A percentile compares a stretch with the other conserved stretches of the same genome.
phyloP scores from a whole-genome alignment of 2,329 filamentous ascomycete genomes.

The Ploettnerulaceae sp. region DNA sequence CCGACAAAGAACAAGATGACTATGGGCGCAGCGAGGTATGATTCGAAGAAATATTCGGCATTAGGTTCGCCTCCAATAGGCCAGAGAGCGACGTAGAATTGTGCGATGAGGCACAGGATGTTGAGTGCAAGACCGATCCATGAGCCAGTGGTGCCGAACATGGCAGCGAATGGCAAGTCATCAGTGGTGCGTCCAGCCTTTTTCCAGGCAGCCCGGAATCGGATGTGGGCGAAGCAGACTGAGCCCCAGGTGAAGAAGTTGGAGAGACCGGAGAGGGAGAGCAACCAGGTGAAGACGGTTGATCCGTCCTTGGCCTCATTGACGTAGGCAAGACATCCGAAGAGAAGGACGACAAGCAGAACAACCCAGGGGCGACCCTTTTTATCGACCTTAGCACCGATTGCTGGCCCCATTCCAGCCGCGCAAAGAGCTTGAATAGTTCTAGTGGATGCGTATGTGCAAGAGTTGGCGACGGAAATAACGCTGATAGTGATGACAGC shows the following conservation, averaged over 20 bases:
- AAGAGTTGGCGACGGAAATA: slow-evolving; percentile 85
- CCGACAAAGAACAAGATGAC: slow-evolving; percentile 54
- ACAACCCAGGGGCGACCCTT: slow-evolving; percentile 66
- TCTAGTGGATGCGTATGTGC: slow-evolving; percentile 85
- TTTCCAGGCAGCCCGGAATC: slow-evolving; percentile 59
- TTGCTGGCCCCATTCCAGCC: slow-evolving; percentile 72
- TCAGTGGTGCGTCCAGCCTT: slow-evolving; percentile 49
- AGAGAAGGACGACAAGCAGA: slow-evolving; percentile 46
- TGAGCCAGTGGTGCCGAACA: slow-evolving; percentile 59
- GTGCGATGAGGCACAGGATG: slow-evolving; percentile 59
- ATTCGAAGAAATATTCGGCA: slow-evolving; percentile 36
- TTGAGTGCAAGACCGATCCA: slow-evolving; percentile 65
- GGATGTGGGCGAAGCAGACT: slow-evolving; percentile 60
- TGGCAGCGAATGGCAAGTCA: slow-evolving; percentile 45
- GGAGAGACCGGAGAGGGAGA: slow-evolving; percentile 66
- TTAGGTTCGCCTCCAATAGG: slow-evolving; percentile 45
- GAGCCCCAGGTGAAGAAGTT: slow-evolving; percentile 74
- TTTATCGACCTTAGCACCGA: slow-evolving; percentile 76
- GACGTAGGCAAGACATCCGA: slow-evolving; percentile 57
- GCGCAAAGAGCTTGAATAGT: slow-evolving; percentile 87
- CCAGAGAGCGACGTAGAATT: slow-evolving; percentile 39
- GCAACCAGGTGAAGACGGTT: slow-evolving; percentile 58
- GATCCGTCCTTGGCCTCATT: slow-evolving; percentile 40
- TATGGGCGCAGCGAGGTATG: slow-evolving; percentile 54
- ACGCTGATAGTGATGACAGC: slow-evolving; percentile 87